Evolutionary conservation across 441 rosid species (phyloP).

Genomic region (Jatropha multifida): DNA sequence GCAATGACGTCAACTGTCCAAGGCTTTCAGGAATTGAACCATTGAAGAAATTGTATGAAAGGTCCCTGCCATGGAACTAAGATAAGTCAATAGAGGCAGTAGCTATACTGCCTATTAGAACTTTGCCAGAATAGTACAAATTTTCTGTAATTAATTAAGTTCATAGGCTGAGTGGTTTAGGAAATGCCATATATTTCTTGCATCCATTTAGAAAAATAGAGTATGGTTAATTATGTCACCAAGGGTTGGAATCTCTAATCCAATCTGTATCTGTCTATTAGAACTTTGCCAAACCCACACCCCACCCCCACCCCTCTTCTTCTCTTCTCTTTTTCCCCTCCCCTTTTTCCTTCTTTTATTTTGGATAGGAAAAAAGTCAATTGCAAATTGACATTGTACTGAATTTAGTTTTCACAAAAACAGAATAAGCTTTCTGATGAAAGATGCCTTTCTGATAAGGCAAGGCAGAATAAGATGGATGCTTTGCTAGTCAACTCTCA

Average conservation of each 20-base stretch:
- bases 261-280: neutral
- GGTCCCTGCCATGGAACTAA: slow-evolving; percentile 59
- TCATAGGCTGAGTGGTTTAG: neutral
- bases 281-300: too few species aligned
- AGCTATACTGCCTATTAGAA: neutral
- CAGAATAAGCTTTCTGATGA: neutral
- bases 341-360: neutral
- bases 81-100: slow-evolving; percentile 17
- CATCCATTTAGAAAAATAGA: neutral
- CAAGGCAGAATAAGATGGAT: neutral
- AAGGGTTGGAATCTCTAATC: neutral
- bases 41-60: slow-evolving; percentile 78
- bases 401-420: neutral
- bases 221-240: neutral
- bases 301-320: neutral
- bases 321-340: neutral
- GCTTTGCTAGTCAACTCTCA: neutral
- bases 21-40: slow-evolving; percentile 90
- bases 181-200: neutral
- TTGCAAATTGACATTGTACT: slow-evolving; percentile 3
- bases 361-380: neutral
- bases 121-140: neutral
- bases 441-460: neutral
- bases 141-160: too few species aligned
- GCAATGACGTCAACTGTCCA: slow-evolving; percentile 72